phyloP scores from a whole-genome alignment of 495 filamentous ascomycete genomes.

The Tuber indicum region DNA sequence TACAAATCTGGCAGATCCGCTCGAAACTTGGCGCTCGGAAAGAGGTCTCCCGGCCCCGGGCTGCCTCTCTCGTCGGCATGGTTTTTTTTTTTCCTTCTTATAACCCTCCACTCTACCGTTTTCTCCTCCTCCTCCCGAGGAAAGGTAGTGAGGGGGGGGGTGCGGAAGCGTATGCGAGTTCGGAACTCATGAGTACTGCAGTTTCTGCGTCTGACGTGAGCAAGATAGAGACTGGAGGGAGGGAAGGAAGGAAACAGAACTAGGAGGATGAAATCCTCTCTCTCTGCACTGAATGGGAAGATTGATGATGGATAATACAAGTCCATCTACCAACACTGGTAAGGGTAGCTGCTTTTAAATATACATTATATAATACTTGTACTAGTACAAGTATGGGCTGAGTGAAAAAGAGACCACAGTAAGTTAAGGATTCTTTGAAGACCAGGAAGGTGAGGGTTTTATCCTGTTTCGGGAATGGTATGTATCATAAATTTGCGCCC shows the following conservation, averaged over 20 bases:
- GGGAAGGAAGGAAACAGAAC: background rate
- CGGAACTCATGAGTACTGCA: background rate
- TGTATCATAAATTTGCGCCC: background rate
- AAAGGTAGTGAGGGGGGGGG: background rate
- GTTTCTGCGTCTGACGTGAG: background rate
- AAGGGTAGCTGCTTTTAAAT: background rate
- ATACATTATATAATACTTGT: background rate
- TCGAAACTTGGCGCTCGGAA: no score
- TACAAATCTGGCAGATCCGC: no score
- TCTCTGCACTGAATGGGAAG: background rate
- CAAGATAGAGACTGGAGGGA: background rate
- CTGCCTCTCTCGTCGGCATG: background rate
- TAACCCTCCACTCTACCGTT: background rate
- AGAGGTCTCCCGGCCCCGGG: no score
- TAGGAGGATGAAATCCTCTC: background rate
- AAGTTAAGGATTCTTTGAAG: background rate
- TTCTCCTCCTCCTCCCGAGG: background rate
- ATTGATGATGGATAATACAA: background rate
- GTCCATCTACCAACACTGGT: background rate
- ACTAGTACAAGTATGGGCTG: no score
- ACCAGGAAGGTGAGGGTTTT: background rate
- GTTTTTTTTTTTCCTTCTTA: background rate
- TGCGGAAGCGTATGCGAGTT: background rate
- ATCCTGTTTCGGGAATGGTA: background rate
- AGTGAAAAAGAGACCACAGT: background rate